Evolutionary conservation across 83 land plant genomes (phyloP), one percentile per base, ranked within the genome.

Genomic region (Thuja plicata): DNA sequence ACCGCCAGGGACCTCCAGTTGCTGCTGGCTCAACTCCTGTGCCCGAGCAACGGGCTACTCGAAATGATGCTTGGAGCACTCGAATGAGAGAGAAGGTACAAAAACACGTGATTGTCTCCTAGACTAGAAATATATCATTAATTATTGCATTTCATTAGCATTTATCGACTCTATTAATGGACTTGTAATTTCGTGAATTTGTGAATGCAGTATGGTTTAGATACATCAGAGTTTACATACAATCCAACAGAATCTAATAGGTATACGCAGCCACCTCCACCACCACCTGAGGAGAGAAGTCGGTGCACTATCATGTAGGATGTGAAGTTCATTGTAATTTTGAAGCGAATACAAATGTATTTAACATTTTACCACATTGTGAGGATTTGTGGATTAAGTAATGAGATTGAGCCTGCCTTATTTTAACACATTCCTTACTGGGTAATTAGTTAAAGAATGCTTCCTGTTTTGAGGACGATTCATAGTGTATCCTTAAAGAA

Each of bases 21-120:
- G 92, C 94, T 81, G 92, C 93, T n/a, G 92, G 89, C 1, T 8
- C 71, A 55, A 17, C 87, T 19, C 94, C 97, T 86, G 92, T 89
- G 43, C 73, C 94, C 89, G 97, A 94, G 81, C 93, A 89, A 40
- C 97, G 93, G 8, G 89, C 94, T 2, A 79, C 90, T 86, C 92
- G 97, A 76, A 94, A 85, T 88, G 98, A 96, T 92, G 97, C 97
- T 45, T 95, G 98, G 98, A 95, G 98, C 91, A 85, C 94, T 37
- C 89, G 97, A 12, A 96, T 96, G 97, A 89, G 97, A 85, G 98
- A 96, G 87, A 95, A 96, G 98, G 98, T 96, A 16, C 70, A 84
- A 62, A 40, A 62, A 15, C 78, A 54, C 62, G n/a, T 83, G 54
- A 83, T 48, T 30, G 55, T n/a, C 30, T 43, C 54, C 19, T 48